Percentiles rank a stretch among this genome's conserved stretches.
These are phyloP conservation scores for Ilyonectria robusta DNA, from an alignment of 2,329 filamentous ascomycete genomes.

Conservation along the genomic window DNA sequence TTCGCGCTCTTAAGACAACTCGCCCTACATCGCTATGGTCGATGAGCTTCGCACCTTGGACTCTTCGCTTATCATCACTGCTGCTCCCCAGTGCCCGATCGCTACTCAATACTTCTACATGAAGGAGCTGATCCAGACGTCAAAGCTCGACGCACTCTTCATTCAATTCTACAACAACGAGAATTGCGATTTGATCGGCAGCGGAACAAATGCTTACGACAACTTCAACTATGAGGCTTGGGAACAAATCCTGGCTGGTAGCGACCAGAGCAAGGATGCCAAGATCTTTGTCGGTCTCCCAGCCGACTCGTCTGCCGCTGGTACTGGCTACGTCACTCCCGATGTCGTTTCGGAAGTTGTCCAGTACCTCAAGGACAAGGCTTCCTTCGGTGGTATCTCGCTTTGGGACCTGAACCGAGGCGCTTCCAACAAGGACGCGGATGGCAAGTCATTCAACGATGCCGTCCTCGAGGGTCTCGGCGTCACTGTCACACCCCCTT, in stretches of 20 bases:
- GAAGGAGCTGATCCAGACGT: conserved; percentile 56
- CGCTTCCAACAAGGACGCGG: conserved; percentile 45
- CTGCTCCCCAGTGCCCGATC: conserved; percentile 61
- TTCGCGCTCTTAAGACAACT: conserved; percentile 46
- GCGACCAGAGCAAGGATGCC: conserved; percentile 55
- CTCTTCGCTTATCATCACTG: conserved; percentile 56
- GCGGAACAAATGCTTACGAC: conserved; percentile 47
- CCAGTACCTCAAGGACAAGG: conserved; percentile 54
- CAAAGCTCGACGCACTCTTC: conserved; percentile 60
- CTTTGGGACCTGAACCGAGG: conserved; percentile 61
- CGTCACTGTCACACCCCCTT: conserved; percentile 22
- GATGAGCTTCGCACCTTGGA: conserved; percentile 53
- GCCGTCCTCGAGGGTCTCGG: neutral
- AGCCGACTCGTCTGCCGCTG: conserved; percentile 47
- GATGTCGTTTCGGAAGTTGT: conserved; percentile 54
- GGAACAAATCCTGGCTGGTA: conserved; percentile 52
- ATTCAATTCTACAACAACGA: conserved; percentile 67
- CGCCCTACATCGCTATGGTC: conserved; percentile 57
- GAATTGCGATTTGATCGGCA: conserved; percentile 53
- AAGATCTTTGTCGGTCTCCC: conserved; percentile 64
- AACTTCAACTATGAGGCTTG: conserved; percentile 62
- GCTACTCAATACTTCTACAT: conserved; percentile 48
- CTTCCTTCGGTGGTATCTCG: conserved; percentile 61
- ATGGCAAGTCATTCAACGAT: conserved; percentile 56
- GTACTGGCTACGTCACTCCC: conserved; percentile 54